Base-by-base conservation (phyloP, 2,329 filamentous ascomycete genomes). In the Pseudocercospora fuligena region DNA sequence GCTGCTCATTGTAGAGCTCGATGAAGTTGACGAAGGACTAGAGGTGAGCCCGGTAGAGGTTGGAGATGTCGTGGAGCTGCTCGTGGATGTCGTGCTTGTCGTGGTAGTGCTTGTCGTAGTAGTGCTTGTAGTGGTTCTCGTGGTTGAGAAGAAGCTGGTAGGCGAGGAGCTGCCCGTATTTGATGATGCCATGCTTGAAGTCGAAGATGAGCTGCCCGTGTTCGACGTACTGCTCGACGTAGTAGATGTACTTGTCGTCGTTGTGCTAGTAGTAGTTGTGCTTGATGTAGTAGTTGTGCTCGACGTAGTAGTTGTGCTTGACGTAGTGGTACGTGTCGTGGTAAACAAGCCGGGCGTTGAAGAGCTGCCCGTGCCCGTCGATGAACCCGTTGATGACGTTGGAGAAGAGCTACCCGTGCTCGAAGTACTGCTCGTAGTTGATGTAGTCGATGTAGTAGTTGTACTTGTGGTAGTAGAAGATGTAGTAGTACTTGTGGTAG, bases 1-100 rank as follows among this genome's bases (percentile, higher is more conserved):
- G 19, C 58, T 60, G 5, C 33, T n/a, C 29, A 31, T 47, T 16
- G 40, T 43, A n/a, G 58, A 47, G 58, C 58, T 60, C 25, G 23
- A 31, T n/a, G 33, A 46, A 36, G 21, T 46, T 60, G 58, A 46
- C 21, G 40, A 60, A 27, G 58, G 12, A 21, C 53, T 57, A 31
- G 25, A 43, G 16, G 58, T 31, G 58, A 43, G 14, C 29, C 16
- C 23, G 11, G 36, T 14, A 14, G 58, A 60, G 14, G 31, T 60
- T 7, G 23, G 27, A 23, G 36, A 49, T 57, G 53, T 56, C 51
- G 51, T 16, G 8, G 51, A 56, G 14, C 51, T 56, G 2, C 23
- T 27, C 9, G 51, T 56, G 1, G 51, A 31, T 56, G 51, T 56
- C 8, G 46, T 21, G 46, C 46, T 49, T 49, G 29, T 31, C 7